Percentiles rank a stretch among this genome's conserved stretches.
phyloP scores from a whole-genome alignment of 2,329 filamentous ascomycete species.

The Epichloe sp. region DNA sequence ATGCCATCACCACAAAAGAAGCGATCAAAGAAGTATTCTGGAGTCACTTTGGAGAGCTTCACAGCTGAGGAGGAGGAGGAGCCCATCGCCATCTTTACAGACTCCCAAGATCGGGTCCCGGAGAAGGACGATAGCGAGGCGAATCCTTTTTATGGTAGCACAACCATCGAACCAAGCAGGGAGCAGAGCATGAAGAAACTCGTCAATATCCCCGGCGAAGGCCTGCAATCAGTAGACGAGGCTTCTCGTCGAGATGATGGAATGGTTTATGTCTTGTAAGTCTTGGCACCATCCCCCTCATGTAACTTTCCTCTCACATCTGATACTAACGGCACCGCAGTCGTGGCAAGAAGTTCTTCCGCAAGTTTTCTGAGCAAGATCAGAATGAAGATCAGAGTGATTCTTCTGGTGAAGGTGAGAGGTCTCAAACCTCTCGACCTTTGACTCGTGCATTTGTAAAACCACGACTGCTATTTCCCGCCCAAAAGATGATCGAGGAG shows the following conservation, averaged over 20 bases:
- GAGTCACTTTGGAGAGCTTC: conserved; percentile 45
- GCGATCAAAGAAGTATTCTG: conserved; percentile 42
- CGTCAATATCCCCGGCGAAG: conserved; percentile 43
- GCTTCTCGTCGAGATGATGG: conserved; percentile 55
- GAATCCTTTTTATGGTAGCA: conserved; percentile 57
- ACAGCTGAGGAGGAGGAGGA: conserved; percentile 40
- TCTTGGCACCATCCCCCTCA: conserved; percentile 13
- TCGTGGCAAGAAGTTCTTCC: conserved; percentile 69
- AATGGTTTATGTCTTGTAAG: conserved; percentile 66
- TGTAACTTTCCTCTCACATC: not conserved
- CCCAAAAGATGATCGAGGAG: conserved; percentile 30
- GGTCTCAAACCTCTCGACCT: conserved; percentile 25
- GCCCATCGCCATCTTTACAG: conserved; percentile 62
- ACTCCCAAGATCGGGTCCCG: conserved; percentile 66
- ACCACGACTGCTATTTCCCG: conserved; percentile 58
- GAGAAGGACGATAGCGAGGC: conserved; percentile 49
- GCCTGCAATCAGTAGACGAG: conserved; percentile 46
- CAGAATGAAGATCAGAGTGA: conserved; percentile 18
- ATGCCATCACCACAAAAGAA: conserved; percentile 47
- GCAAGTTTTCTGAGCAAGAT: conserved; percentile 44
- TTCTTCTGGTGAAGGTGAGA: conserved; percentile 20
- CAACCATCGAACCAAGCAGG: conserved; percentile 27
- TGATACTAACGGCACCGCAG: conserved; percentile 25
- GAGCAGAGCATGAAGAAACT: conserved; percentile 43
- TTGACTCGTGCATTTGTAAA: conserved; percentile 58